A percentile compares a stretch with the other conserved stretches of the same genome.
phyloP scores from a whole-genome alignment of 169 alveolate genomes.

The Cryptosporidium meleagridis region DNA sequence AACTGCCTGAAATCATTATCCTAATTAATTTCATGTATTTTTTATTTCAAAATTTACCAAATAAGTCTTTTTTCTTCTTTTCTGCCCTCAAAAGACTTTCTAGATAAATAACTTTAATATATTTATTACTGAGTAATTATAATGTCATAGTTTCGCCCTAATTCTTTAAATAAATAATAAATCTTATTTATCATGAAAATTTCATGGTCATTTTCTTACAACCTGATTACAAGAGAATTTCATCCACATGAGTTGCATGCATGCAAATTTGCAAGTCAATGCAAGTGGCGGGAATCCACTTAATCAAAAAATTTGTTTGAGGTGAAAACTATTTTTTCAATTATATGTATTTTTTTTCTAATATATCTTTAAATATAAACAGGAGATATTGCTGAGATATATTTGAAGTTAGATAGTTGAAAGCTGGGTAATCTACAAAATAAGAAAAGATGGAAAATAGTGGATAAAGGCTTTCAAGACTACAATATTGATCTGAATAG shows the following conservation, averaged over 20 bases:
- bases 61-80: no score
- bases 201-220: not conserved
- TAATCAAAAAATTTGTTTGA: not conserved
- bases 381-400: not conserved
- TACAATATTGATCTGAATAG: no score
- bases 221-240: not conserved
- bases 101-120: no score
- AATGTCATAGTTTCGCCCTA: not conserved
- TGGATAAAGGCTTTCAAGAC: no score
- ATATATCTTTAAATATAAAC: no score
- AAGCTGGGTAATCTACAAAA: not conserved
- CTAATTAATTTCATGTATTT: not conserved
- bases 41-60: not conserved
- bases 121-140: no score
- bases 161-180: no score
- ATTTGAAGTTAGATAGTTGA: no score
- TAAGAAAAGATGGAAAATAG: not conserved
- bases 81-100: not conserved
- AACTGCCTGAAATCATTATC: not conserved
- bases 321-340: not conserved
- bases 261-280: conserved; percentile 22
- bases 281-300: conserved; percentile 12
- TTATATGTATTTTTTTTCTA: not conserved
- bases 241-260: conserved; percentile 7
- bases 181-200: no score